Percentiles rank a stretch among this genome's conserved stretches.
Evolutionary conservation across 768 basidiomycete genomes (phyloP).

Genomic region (Podaxis sp.): DNA sequence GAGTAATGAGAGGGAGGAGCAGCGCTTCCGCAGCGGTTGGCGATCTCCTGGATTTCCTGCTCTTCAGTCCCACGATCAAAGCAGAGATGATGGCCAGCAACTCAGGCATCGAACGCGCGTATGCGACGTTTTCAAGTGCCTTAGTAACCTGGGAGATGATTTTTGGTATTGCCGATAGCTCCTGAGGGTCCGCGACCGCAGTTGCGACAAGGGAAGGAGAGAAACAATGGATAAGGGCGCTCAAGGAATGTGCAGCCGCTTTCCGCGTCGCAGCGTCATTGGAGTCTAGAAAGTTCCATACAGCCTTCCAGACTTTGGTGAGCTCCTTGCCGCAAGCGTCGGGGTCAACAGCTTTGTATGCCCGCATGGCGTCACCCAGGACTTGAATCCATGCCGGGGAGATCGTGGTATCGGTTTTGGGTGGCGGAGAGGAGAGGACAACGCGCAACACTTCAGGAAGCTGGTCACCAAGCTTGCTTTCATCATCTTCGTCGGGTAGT

Average conservation of each 20-base stretch:
- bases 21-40: conserved; percentile 67
- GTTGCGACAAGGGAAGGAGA: conserved; percentile 55
- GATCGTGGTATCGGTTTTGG: conserved; percentile 64
- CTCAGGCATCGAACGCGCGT: conserved; percentile 76
- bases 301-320: conserved; percentile 64
- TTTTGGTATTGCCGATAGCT: conserved; percentile 55
- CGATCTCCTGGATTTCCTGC: conserved; percentile 38
- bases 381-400: conserved; percentile 79
- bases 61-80: conserved; percentile 60
- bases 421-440: conserved; percentile 66
- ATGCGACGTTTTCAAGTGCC: conserved; percentile 70
- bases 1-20: conserved; percentile 64
- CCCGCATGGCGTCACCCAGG: conserved; percentile 69
- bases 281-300: conserved; percentile 80
- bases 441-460: conserved; percentile 63
- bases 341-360: conserved; percentile 51
- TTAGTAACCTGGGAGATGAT: conserved; percentile 64
- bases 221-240: conserved; percentile 67
- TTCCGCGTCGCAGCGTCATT: conserved; percentile 58
- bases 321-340: conserved; percentile 54
- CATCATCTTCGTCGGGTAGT: conserved; percentile 47
- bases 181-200: conserved; percentile 46
- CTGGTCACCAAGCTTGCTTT: conserved; percentile 48
- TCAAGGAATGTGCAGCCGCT: conserved; percentile 62
- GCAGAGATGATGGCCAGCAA: conserved; percentile 72